Evolutionary conservation across 306 rosid genomes (phyloP).

Genomic region (Citrullus mucosospermus): DNA sequence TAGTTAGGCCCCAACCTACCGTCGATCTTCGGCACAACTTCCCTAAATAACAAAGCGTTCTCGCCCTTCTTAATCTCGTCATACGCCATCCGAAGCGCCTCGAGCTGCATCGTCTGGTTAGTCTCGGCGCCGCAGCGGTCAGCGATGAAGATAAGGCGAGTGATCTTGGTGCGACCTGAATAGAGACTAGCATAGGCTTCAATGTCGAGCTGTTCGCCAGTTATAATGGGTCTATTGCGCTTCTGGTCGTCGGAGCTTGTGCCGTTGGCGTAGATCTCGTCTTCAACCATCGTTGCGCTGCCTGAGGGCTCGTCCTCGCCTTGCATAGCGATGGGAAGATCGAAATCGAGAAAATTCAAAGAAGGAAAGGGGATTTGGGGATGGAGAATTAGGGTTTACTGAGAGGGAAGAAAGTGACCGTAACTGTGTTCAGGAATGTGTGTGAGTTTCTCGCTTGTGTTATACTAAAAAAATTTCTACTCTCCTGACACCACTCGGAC

Average conservation of each 20-base stretch:
- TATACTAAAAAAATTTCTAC: background rate
- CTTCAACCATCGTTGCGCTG: slow-evolving; percentile 52
- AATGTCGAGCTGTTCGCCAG: slow-evolving; percentile 91
- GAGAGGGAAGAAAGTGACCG: background rate
- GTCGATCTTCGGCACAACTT: slow-evolving; percentile 62
- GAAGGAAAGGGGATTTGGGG: background rate
- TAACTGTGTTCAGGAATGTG: background rate
- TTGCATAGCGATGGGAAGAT: slow-evolving; percentile 33
- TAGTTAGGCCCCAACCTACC: slow-evolving; percentile 58
- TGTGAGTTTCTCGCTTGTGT: background rate
- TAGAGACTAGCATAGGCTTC: slow-evolving; percentile 87
- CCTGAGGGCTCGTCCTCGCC: slow-evolving; percentile 58
- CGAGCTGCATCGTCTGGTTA: slow-evolving; percentile 56
- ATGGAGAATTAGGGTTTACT: slow-evolving; percentile 11
- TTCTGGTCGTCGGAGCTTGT: slow-evolving; percentile 34
- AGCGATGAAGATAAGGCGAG: slow-evolving; percentile 72
- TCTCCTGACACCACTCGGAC: background rate
- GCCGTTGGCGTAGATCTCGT: slow-evolving; percentile 78
- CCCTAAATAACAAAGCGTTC: slow-evolving; percentile 69
- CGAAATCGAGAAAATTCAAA: background rate
- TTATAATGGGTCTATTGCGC: slow-evolving; percentile 52
- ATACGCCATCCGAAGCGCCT: slow-evolving; percentile 90
- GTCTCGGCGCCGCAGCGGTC: slow-evolving; percentile 31
- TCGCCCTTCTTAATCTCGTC: slow-evolving; percentile 99
- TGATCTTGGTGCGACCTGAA: slow-evolving; percentile 75